A percentile compares a stretch with the other conserved stretches of the same genome.
Evolutionary conservation across 192 early-diverging fungal genomes (phyloP).

Genomic region (Piromyces finnis): DNA sequence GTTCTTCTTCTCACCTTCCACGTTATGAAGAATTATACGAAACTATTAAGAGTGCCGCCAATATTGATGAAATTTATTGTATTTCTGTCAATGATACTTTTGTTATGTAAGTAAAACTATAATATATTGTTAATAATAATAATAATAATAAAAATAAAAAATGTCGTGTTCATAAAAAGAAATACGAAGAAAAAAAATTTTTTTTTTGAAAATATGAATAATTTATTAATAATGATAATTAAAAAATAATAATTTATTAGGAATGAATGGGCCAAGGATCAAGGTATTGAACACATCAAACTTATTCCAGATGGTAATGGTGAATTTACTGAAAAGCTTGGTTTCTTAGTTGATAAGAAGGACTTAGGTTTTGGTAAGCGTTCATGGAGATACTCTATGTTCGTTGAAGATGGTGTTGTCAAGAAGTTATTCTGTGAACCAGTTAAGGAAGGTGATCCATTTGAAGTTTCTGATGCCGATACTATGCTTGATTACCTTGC

Average conservation of each 20-base stretch:
- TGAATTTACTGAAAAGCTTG: not conserved
- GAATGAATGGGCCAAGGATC: not conserved
- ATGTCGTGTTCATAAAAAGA: no score
- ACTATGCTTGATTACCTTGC: not conserved
- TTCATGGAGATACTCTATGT: not conserved
- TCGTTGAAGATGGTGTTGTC: not conserved
- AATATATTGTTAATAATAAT: no score
- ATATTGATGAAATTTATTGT: slow-evolving; percentile 50
- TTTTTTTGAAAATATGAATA: no score
- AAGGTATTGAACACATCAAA: not conserved
- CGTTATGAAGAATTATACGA: slow-evolving; percentile 30
- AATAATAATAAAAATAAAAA: no score
- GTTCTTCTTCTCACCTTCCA: slow-evolving; percentile 46
- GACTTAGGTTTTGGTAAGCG: not conserved
- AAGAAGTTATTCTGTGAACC: not conserved
- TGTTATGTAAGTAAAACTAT: slow-evolving; percentile 26
- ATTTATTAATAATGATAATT: no score
- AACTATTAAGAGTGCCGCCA: slow-evolving; percentile 25
- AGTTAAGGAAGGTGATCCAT: not conserved
- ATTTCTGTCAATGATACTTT: slow-evolving; percentile 38
- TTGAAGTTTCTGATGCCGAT: not conserved
- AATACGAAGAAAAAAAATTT: no score
- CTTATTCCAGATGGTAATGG: not conserved
- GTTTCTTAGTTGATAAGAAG: not conserved
- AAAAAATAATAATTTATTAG: not conserved